A percentile compares a stretch with the other conserved stretches of the same genome.
Evolutionary conservation across 306 rosid genomes (phyloP).

Genomic region (Prunus fruticosa): DNA sequence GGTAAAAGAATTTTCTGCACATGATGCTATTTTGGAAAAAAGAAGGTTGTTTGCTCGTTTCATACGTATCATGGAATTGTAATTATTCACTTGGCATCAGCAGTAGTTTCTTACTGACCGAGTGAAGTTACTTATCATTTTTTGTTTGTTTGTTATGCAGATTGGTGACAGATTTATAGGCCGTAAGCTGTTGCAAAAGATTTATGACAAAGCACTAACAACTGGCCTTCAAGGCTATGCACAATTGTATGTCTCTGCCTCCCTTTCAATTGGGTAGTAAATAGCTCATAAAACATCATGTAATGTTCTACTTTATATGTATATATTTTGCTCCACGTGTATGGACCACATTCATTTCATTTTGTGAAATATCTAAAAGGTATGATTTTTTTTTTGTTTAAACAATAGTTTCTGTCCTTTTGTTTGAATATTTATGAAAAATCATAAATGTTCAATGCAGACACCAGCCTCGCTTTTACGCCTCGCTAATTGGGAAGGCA

Average conservation of each 20-base stretch:
- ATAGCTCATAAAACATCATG: slow-evolving; percentile 4
- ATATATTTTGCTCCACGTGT: background rate
- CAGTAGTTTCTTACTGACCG: slow-evolving; percentile 11
- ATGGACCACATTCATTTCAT: background rate
- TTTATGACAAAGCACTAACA: slow-evolving; percentile 87
- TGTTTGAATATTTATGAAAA: slow-evolving; percentile 18
- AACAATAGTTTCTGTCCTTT: slow-evolving; percentile 5
- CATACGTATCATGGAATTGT: background rate
- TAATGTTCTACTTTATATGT: background rate
- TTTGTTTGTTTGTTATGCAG: slow-evolving; percentile 38
- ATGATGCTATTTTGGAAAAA: background rate
- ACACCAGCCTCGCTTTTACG: slow-evolving; percentile 79
- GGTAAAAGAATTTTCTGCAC: background rate
- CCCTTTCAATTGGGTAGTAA: slow-evolving; percentile 25
- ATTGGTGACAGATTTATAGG: slow-evolving; percentile 88
- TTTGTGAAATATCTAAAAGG: background rate
- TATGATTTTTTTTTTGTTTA: background rate
- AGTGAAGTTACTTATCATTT: slow-evolving; percentile 18
- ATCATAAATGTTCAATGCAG: slow-evolving; percentile 50
- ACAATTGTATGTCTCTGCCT: slow-evolving; percentile 56
- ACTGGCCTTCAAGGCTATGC: slow-evolving; percentile 90
- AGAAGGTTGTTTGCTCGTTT: background rate
- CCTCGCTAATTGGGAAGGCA: slow-evolving; percentile 97
- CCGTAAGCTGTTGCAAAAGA: slow-evolving; percentile 74
- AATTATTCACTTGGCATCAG: background rate